Evolutionary conservation across 257 asterid genomes (phyloP).

Genomic region (Solanum pinnatisectum): DNA sequence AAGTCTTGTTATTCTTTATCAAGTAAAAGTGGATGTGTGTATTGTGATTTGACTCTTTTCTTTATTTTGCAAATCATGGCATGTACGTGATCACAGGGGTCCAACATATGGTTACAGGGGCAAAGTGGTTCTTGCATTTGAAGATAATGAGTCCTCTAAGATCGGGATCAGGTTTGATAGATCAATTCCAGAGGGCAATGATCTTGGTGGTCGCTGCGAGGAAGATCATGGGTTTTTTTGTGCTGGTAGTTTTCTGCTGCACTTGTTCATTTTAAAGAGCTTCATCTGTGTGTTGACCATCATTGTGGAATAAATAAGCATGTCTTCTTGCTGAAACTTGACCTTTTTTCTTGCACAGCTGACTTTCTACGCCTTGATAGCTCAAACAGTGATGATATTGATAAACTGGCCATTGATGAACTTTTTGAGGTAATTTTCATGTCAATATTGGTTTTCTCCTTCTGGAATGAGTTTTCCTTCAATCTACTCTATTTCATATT

Average conservation of each 20-base stretch:
- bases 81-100: constrained; percentile 39
- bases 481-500: not conserved
- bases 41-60: not conserved
- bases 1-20: not conserved
- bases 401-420: constrained; percentile 66
- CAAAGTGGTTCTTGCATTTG: constrained; percentile 80
- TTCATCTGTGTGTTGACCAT: not conserved
- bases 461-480: constrained; percentile 19
- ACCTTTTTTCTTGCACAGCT: constrained; percentile 33
- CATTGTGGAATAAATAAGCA: not conserved
- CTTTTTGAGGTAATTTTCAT: constrained; percentile 61
- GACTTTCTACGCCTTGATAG: constrained; percentile 71
- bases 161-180: constrained; percentile 88
- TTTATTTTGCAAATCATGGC: not conserved
- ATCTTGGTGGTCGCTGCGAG: constrained; percentile 91
- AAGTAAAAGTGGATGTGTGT: not conserved
- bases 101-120: constrained; percentile 68
- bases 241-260: constrained; percentile 41
- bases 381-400: constrained; percentile 55
- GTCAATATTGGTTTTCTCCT: not conserved
- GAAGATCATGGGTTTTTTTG: constrained; percentile 85
- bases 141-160: constrained; percentile 78
- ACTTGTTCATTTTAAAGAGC: not conserved
- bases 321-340: not conserved
- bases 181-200: constrained; percentile 73